Conservation (phyloP, 1,284 basidiomycete genomes). For the Ceratobasidium sp. region DNA sequence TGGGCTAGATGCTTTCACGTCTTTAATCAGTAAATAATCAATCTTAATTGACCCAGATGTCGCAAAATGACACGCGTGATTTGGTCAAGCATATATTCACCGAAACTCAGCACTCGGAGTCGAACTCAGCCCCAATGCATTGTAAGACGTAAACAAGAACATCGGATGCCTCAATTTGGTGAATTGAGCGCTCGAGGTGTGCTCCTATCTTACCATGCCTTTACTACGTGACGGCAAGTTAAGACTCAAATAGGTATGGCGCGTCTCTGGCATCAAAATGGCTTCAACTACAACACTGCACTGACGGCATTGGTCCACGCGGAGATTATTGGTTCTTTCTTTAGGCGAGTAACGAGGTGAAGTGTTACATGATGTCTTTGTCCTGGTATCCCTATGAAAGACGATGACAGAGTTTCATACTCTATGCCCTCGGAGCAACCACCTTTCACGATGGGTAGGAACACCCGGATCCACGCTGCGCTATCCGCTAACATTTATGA, state of each 20-base stretch:
- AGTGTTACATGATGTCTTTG: too few species aligned
- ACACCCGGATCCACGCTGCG: background rate
- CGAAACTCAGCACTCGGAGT: background rate
- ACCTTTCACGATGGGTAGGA: background rate
- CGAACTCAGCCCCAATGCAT: slow-evolving; percentile 9
- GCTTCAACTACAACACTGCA: background rate
- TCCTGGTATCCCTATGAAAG: background rate
- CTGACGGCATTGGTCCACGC: background rate
- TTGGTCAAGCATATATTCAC: background rate
- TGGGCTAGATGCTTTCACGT: background rate
- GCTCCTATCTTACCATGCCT: slow-evolving; percentile 6
- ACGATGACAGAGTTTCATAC: background rate
- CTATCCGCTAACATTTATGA: background rate
- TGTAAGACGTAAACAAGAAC: slow-evolving; percentile 1
- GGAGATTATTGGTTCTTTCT: background rate
- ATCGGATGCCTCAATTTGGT: slow-evolving; percentile 2
- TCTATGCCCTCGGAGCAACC: background rate
- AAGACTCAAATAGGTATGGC: slow-evolving; percentile 1
- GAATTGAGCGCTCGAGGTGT: slow-evolving; percentile 1
- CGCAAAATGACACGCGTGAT: background rate
- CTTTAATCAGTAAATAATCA: background rate
- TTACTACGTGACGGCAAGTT: background rate
- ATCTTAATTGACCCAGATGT: background rate
- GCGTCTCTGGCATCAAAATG: background rate
- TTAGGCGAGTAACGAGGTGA: background rate